Base-by-base conservation (phyloP, 305 asterid species). In the Fraxinus latifolia region DNA sequence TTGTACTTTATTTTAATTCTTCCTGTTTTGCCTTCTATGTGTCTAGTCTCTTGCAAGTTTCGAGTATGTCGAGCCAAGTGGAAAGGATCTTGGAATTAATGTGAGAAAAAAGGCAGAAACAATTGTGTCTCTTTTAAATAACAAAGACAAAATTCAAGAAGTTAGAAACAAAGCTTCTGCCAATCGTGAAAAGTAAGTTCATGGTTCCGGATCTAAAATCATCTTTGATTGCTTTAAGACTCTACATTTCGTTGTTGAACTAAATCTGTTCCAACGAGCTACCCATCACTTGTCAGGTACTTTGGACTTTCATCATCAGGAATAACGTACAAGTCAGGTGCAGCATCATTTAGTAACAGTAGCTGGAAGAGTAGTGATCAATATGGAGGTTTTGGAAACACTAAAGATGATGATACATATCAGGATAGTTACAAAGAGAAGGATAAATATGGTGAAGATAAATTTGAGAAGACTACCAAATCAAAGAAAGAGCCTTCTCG, bases 261-360 rank as follows among this genome's bases (percentile, higher is more conserved):
- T 33, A 82, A 36, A 58, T 80, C 2, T 75, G 82, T 78, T 62
- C 62, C 77, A 67, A 79, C 47, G 82, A 81, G 65, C 27, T 65
- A 78, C 68, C 77, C 76, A 31, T 82, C 74, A 50, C 77, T 79
- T 88, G 79, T 81, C 85, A 95, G 98, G 91, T 95, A 89, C 77
- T 77, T 95, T 84, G 98, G 98, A 70, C 91, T 95, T 87, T 95
- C 98, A 83, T 95, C 98, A 82, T 89, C 95, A 55, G 98, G 97
- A 85, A 80, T 90, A 84, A 90, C 97, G n/a, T 91, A 84, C 88
- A 95, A 93, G 88, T 90, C 97, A 67, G 91, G 94, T 78, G 77
- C 91, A 80, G 87, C 96, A 68, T 87, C 98, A 58, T 90, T 91
- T 78, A 86, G 94, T 89, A 85, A 92, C 87, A 71, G 94, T 80